Base-by-base conservation (phyloP, 108 stramenopile genomes). In the Conticribra weissflogii region DNA sequence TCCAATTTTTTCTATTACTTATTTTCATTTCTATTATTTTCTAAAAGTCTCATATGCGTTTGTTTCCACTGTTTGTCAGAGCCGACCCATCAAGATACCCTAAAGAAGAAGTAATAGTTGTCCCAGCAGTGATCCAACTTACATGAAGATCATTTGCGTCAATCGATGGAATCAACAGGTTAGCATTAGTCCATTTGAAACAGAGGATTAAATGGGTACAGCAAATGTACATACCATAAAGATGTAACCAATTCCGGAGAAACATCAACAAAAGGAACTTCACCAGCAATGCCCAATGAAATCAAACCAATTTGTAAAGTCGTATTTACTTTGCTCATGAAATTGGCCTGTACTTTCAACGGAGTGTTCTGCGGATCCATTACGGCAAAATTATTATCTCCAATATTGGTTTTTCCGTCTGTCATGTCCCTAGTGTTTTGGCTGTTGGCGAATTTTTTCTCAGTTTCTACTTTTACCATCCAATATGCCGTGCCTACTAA, bases 261-360 rank as follows among this genome's bases (percentile, higher is more conserved):
- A 33, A 66, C 53, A 60, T 71, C 30, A 2, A 78, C 36, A n/a
- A 63, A 54, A 17, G 77, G 70, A 4, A 78, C 65, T 48, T 78
- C 77, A 31, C 77, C 77, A 22, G 77, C 70, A 31, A 78, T 71
- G 19, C 77, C 77, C 69, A 78, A 60, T 19, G 77, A 63, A 61
- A 78, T 78, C 52, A 78, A 49, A n/a, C 76, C 55, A 66, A 95
- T 90, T 71, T 95, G 94, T 19, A 95, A 71, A 16, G 71, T 68
- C 24, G 94, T 95, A 53, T 92, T 95, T 18, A 86, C 74, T 66
- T 95, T 95, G 53, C 82, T 86, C n/a, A 88, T 60, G 14, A 65
- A 56, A 16, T 83, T 87, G 7, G 94, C 87, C 33, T 87, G 59
- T 1, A 95, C 83, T 69, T 88, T 85, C 27, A 95, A 58, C 0